phyloP scores from a whole-genome alignment of 1,284 basidiomycete species.

The Papiliotrema flavescens region DNA sequence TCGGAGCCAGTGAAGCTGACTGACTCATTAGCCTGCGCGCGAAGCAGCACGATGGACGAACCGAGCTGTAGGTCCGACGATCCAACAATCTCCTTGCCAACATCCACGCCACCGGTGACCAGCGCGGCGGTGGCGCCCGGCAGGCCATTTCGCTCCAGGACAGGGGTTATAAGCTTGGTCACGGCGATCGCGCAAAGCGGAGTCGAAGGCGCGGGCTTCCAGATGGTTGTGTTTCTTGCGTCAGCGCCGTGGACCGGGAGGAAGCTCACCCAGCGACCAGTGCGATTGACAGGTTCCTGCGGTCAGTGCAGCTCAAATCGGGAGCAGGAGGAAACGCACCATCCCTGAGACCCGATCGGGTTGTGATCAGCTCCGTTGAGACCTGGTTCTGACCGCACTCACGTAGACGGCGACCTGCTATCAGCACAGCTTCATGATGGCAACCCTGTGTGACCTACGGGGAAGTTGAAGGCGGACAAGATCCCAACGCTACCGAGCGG shows the following conservation, averaged over 20 bases:
- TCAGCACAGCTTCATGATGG: constrained; percentile 1
- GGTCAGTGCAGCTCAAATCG: not conserved
- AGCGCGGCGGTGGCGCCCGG: constrained; percentile 79
- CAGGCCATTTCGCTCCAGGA: constrained; percentile 75
- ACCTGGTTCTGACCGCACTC: too few species aligned
- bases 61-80: constrained; percentile 68
- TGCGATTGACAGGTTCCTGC: constrained; percentile 84
- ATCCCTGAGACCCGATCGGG: constrained; percentile 9
- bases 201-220: constrained; percentile 91
- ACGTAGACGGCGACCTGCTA: constrained; percentile 55
- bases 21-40: constrained; percentile 1
- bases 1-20: constrained; percentile 96
- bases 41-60: constrained; percentile 8
- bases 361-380: not conserved
- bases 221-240: constrained; percentile 72
- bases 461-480: constrained; percentile 88
- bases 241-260: not conserved
- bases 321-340: constrained; percentile 6
- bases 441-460: constrained; percentile 60
- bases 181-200: constrained; percentile 77
- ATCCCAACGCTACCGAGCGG: constrained; percentile 90
- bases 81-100: constrained; percentile 73
- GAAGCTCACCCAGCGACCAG: constrained; percentile 64
- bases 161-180: constrained; percentile 73
- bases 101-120: constrained; percentile 75